phyloP scores from a whole-genome alignment of 2,329 filamentous ascomycete species.

The Aspergillus unguis region DNA sequence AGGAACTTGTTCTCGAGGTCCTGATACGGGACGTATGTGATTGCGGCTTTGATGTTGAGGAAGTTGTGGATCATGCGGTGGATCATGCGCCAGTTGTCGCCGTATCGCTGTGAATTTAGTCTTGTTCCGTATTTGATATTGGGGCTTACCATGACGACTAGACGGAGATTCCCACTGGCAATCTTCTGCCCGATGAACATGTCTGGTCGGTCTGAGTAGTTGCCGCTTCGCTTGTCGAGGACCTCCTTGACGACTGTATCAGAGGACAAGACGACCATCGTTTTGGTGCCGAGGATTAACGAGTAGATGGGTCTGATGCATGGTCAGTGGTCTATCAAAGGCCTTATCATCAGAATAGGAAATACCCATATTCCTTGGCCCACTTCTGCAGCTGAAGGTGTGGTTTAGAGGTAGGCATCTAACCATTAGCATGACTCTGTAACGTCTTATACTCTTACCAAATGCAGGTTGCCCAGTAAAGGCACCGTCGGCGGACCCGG shows the following conservation, averaged over 20 bases:
- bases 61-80: conserved; percentile 43
- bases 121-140: too few species aligned
- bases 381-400: conserved; percentile 29
- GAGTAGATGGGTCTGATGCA: conserved; percentile 44
- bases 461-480: not conserved
- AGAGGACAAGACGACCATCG: conserved; percentile 48
- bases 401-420: not conserved
- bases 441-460: not conserved
- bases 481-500: not conserved
- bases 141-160: conserved; percentile 31
- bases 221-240: conserved; percentile 49
- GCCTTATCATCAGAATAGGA: too few species aligned
- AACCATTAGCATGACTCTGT: too few species aligned
- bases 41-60: conserved; percentile 47
- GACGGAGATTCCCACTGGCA: conserved; percentile 26
- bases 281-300: conserved; percentile 49
- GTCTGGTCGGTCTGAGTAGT: conserved; percentile 49
- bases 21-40: conserved; percentile 54
- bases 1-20: conserved; percentile 56
- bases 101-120: not conserved
- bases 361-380: conserved; percentile 49
- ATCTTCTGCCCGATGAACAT: conserved; percentile 45
- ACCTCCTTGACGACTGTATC: conserved; percentile 50
- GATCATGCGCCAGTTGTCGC: not conserved
- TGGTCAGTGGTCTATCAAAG: too few species aligned